These are phyloP conservation scores for Firmiana major DNA, from an alignment of 345 rosid genomes.

Conservation along the genomic window DNA sequence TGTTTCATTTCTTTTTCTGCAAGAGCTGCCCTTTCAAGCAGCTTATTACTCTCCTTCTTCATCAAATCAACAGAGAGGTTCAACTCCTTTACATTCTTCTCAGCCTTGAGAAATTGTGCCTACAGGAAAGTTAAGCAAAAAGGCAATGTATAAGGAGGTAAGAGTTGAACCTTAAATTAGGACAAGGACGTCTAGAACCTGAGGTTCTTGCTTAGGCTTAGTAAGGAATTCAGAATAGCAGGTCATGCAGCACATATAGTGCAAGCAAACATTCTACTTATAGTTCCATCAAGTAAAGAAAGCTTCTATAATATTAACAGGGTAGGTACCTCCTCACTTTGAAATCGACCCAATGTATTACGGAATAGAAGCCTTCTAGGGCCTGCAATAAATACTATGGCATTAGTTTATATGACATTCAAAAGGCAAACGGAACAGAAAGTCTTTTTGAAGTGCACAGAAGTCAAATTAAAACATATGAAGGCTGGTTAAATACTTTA, in stretches of 20 bases:
- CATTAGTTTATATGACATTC: conserved; percentile 16
- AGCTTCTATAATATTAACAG: conserved; percentile 9
- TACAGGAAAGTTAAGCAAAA: conserved; percentile 27
- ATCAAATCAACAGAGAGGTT: conserved; percentile 69
- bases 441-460: background rate
- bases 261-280: background rate
- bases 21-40: conserved; percentile 83
- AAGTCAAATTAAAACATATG: background rate
- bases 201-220: background rate
- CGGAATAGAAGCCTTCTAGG: conserved; percentile 84
- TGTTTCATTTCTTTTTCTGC: conserved; percentile 83
- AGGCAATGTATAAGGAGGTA: background rate
- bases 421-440: conserved; percentile 7
- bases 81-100: conserved; percentile 73
- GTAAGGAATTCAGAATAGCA: conserved; percentile 6
- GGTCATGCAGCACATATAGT: background rate
- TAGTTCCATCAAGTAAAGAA: background rate
- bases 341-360: conserved; percentile 71
- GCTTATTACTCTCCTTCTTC: conserved; percentile 81
- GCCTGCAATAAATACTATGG: conserved; percentile 38
- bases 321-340: conserved; percentile 80
- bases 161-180: background rate
- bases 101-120: conserved; percentile 75
- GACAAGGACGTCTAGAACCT: conserved; percentile 1
- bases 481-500: background rate